Percentiles rank a stretch among this genome's conserved stretches.
Evolutionary conservation across 352 stramenopile species (phyloP).

Genomic region (Phytopythium cucurbitacearum): DNA sequence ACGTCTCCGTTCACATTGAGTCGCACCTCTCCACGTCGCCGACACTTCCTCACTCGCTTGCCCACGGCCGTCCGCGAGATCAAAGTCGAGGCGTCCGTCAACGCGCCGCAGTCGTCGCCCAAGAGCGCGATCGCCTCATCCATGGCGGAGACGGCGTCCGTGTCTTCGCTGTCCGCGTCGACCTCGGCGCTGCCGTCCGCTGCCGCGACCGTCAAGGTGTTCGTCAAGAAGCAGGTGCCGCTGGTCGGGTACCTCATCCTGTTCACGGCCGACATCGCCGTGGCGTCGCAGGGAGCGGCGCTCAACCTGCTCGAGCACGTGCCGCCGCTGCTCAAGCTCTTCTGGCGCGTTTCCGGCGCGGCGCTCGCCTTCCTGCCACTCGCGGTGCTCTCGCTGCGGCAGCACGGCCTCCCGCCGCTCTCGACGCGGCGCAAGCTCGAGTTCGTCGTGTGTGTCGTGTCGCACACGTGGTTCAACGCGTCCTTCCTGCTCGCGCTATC

Average conservation of each 20-base stretch:
- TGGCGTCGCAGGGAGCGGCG: constrained; percentile 46
- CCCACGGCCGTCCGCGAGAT: constrained; percentile 32
- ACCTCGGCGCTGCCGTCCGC: neutral
- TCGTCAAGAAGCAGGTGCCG: constrained; percentile 45
- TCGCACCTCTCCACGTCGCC: neutral
- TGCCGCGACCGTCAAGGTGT: constrained; percentile 8
- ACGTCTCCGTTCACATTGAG: neutral
- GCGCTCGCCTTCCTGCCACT: constrained; percentile 29
- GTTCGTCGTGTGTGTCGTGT: constrained; percentile 22
- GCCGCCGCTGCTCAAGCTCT: constrained; percentile 44
- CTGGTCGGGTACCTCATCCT: constrained; percentile 40
- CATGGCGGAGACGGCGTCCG: neutral
- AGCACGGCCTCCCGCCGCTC: constrained; percentile 15
- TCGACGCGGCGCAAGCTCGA: constrained; percentile 7
- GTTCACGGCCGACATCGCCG: constrained; percentile 25
- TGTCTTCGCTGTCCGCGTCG: neutral
- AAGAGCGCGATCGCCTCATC: neutral
- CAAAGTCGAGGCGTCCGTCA: constrained; percentile 30
- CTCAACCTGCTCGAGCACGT: constrained; percentile 35
- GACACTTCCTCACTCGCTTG: constrained; percentile 12
- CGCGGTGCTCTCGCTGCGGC: constrained; percentile 18
- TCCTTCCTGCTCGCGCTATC: constrained; percentile 46
- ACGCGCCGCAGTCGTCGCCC: neutral
- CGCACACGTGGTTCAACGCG: constrained; percentile 43
- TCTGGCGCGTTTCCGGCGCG: constrained; percentile 48